These are phyloP conservation scores for Xerocomus nothofagi DNA, from an alignment of 1,284 basidiomycete species.

Conservation along the genomic window DNA sequence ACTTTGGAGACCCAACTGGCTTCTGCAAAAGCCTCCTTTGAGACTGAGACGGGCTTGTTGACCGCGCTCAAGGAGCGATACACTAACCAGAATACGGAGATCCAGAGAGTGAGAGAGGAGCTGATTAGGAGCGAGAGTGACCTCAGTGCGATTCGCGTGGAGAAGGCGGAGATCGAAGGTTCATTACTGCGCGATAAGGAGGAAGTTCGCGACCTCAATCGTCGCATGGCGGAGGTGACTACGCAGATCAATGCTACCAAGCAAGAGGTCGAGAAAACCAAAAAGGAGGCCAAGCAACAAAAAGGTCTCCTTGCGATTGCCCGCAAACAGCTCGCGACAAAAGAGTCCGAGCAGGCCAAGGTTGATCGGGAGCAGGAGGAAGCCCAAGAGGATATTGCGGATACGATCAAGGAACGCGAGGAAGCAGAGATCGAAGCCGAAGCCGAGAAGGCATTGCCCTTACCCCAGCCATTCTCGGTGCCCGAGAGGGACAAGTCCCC, in stretches of 20 bases:
- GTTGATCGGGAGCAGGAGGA: conserved; percentile 73
- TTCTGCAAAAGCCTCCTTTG: conserved; percentile 78
- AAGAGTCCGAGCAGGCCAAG: conserved; percentile 77
- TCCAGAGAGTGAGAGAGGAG: conserved; percentile 77
- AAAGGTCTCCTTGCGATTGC: conserved; percentile 94
- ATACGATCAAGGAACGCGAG: conserved; percentile 57
- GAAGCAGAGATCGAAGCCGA: conserved; percentile 54
- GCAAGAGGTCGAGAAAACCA: conserved; percentile 81
- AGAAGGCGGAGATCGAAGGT: conserved; percentile 93
- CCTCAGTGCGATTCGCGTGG: conserved; percentile 83
- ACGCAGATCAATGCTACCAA: conserved; percentile 75
- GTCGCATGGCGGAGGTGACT: conserved; percentile 79
- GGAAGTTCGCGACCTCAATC: conserved; percentile 85
- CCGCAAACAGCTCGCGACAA: conserved; percentile 88
- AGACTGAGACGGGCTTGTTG: conserved; percentile 80
- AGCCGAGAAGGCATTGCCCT: conserved; percentile 37
- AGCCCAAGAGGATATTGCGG: conserved; percentile 53
- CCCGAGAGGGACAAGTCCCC: conserved; percentile 26
- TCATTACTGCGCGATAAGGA: conserved; percentile 90
- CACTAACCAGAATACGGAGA: conserved; percentile 69
- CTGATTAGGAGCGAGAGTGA: conserved; percentile 92
- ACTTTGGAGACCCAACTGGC: conserved; percentile 74
- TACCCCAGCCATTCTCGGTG: conserved; percentile 9
- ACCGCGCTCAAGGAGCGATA: conserved; percentile 73
- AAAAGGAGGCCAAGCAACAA: conserved; percentile 94